phyloP scores from a whole-genome alignment of 768 basidiomycete genomes.

The Saitozyma sp. region DNA sequence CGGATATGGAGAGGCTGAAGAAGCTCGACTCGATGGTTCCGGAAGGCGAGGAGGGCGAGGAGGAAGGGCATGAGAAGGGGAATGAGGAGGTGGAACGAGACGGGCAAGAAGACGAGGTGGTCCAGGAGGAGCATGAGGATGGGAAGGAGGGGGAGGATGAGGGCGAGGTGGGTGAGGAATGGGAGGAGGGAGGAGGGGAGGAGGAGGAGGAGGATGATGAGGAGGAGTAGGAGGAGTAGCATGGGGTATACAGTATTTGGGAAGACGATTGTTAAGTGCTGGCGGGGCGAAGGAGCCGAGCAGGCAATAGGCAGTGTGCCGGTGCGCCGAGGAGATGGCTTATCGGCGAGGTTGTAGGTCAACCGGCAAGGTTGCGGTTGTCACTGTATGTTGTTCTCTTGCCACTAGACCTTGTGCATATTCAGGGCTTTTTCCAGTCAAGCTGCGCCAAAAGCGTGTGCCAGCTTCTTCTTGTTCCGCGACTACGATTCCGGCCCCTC shows the following conservation, averaged over 20 bases:
- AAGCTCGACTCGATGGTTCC: constrained; percentile 5
- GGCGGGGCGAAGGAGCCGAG: too few relatives aligned
- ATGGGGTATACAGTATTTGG: not conserved
- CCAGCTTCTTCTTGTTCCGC: too few relatives aligned
- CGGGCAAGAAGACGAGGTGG: constrained; percentile 1
- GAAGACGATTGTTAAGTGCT: too few relatives aligned
- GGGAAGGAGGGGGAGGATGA: constrained; percentile 5
- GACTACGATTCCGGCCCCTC: too few relatives aligned
- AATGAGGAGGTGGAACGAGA: constrained; percentile 1
- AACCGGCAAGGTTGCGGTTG: too few relatives aligned
- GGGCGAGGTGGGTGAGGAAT: not conserved
- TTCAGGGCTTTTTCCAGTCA: too few relatives aligned
- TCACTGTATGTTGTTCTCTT: too few relatives aligned
- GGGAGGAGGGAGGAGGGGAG: constrained; percentile 1
- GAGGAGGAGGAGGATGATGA: constrained; percentile 8
- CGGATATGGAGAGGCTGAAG: constrained; percentile 24
- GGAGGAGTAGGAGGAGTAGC: constrained; percentile 2
- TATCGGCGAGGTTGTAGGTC: too few relatives aligned
- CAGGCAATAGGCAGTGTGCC: too few relatives aligned
- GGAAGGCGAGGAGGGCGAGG: not conserved
- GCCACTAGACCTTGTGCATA: too few relatives aligned
- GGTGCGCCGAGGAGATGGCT: too few relatives aligned
- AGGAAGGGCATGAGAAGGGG: constrained; percentile 6
- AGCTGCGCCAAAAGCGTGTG: too few relatives aligned
- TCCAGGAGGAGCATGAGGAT: not conserved